Evolutionary conservation across 1,284 basidiomycete genomes (phyloP), one percentile per base, ranked within the genome.

Genomic region (Puccinia triticina): DNA sequence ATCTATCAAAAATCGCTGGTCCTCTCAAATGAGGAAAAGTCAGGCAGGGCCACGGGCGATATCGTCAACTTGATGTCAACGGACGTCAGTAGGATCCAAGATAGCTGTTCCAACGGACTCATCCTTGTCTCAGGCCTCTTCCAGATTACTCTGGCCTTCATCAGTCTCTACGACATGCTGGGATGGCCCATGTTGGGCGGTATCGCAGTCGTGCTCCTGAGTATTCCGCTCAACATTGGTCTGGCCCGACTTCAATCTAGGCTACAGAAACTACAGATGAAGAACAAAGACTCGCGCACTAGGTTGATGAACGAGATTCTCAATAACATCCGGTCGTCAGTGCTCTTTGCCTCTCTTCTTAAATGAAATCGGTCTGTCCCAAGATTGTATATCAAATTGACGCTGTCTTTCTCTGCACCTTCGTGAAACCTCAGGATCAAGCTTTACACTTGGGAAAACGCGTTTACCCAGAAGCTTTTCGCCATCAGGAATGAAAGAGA

Each of bases 41-140:
- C 90, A 7, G 85, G 88, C 18, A 91, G 93, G 53, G 90, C 93
- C 0, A 92, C 93, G 0, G 96, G 96, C 4, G 95, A 98, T 86
- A 95, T 97, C 74, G 94, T 97, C 84, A 98, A 98, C 86, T 88
- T 97, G 40, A 96, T 96, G 93, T 96, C 46, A 91, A 94, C 85
- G 29, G 88, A 88, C 77, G 92, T 94, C 0, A 93, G 92, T 23
- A 90, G 94, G 46, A 89, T 98, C 72, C 94, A 95, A 85, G 95
- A 97, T 86, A 93, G 93, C 86, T 92, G 93, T 0, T 95, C 94
- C 85, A 92, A 78, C 43, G 53, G 73, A 57, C 18, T 91, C 0
- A 87, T 93, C 29, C 92, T 93, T 66, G 88, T 90, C 3, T 88
- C 93, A 82, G 92, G 92, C 2, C 55, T 87, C 21, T 87, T 86